Conservation (phyloP, 2,329 filamentous ascomycete species). For the Pezicula radicicola region DNA sequence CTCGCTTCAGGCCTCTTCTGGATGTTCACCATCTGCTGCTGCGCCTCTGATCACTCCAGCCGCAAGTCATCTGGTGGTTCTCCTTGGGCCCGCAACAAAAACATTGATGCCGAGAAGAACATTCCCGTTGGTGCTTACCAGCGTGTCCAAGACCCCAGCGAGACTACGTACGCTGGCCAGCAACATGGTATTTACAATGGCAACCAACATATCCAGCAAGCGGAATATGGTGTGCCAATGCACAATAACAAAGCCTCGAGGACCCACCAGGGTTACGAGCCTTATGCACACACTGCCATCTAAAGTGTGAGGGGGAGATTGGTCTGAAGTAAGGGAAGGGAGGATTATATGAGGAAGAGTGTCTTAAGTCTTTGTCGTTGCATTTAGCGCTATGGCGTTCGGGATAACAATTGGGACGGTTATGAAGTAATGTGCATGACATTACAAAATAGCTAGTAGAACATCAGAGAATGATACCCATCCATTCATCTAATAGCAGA, state of each 20-base stretch:
- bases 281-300: constrained; percentile 53
- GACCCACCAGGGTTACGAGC: constrained; percentile 56
- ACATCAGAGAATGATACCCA: too few species aligned
- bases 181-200: constrained; percentile 38
- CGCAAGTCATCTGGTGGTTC: constrained; percentile 10
- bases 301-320: constrained; percentile 29
- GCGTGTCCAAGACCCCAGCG: constrained; percentile 39
- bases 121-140: constrained; percentile 36
- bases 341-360: too few species aligned
- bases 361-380: too few species aligned
- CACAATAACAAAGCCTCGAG: constrained; percentile 26
- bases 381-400: too few species aligned
- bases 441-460: too few species aligned
- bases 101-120: constrained; percentile 25
- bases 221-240: constrained; percentile 24
- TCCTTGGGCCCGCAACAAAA: constrained; percentile 23
- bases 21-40: constrained; percentile 90
- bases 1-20: constrained; percentile 81
- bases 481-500: too few species aligned
- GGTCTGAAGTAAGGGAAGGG: too few species aligned
- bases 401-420: too few species aligned
- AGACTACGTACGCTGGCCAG: constrained; percentile 26
- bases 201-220: constrained; percentile 15
- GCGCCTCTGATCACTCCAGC: constrained; percentile 34
- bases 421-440: too few species aligned